Evolutionary conservation across 371 early-diverging fungal genomes (phyloP), one percentile per base, ranked within the genome.

Genomic region (Mucor velutinosus): DNA sequence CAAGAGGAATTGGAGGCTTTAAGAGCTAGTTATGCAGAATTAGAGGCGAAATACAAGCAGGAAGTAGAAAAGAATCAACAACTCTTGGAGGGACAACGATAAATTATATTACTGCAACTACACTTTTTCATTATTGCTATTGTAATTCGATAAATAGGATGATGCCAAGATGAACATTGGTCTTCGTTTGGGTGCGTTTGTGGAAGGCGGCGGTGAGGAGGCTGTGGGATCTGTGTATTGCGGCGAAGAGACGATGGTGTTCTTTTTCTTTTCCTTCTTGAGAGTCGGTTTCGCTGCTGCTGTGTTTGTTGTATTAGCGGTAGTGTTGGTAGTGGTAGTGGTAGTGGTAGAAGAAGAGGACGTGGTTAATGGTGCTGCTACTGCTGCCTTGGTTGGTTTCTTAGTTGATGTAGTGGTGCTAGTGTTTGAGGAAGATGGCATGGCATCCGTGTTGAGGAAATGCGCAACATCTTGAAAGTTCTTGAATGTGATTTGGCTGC

Each of bases 91-190:
- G 35, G 53, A 37, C 25, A 51, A 21, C 30, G 53, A 27, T 47
- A 37, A 29, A 21, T 35, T 12, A 53, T 53, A 19, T 35, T 10
- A n/a, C n/a, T n/a, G n/a, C 35, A 57, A 58, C 45, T 61, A 43
- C 19, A 33, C 8, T 23, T 41, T 32, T n/a, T 47, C 57, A 35
- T 62, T 62, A 53, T 60, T 64, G 3, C 30, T 67, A 41, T 63
- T 62, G 25, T 71, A 66, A 58, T 71, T 71, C 0, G 74, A 67
- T 39, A 74, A 56, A 58, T 74, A 74, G 35, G 71, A 70, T 7
- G 71, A 70, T 17, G 74, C 74, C 39, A 74, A 49, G 35, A 74
- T 67, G 39, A 70, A 74, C 74, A 74, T 74, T 4, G 74, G 74
- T 23, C 65, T 66, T 64, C 74, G 53, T 62, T 74, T 74, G 4